phyloP scores from a whole-genome alignment of 441 rosid genomes.

The Biscutella laevigata region DNA sequence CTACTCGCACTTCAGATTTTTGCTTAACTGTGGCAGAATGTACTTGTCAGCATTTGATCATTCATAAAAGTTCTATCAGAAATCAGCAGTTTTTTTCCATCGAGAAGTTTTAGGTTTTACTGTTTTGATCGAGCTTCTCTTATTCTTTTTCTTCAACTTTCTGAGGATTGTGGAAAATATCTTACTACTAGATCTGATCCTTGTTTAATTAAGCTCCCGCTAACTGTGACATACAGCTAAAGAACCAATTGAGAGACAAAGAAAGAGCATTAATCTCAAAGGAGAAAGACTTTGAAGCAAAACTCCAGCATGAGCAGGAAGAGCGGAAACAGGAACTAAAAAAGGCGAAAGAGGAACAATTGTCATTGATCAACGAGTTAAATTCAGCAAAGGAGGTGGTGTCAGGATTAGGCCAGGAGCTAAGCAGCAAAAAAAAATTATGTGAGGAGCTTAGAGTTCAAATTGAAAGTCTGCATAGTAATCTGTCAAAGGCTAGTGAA shows the following conservation, averaged over 20 bases:
- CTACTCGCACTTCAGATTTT: neutral
- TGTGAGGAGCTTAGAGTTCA: constrained; percentile 44
- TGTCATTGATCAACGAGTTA: constrained; percentile 43
- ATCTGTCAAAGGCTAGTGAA: constrained; percentile 46
- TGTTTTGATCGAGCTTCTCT: neutral
- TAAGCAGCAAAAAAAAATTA: constrained; percentile 49
- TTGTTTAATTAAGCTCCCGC: neutral
- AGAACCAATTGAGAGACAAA: constrained; percentile 49
- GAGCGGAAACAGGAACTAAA: constrained; percentile 38
- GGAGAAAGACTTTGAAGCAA: constrained; percentile 53
- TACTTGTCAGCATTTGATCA: neutral
- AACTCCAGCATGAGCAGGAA: constrained; percentile 50
- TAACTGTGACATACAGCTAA: constrained; percentile 43
- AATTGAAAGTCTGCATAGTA: constrained; percentile 41
- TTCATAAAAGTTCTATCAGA: too few species aligned
- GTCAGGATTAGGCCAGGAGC: constrained; percentile 59
- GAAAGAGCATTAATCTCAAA: constrained; percentile 46
- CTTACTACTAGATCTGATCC: neutral
- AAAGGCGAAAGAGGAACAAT: constrained; percentile 54
- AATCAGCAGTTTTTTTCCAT: too few species aligned
- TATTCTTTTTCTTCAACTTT: neutral
- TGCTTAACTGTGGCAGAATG: neutral
- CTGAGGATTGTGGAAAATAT: neutral
- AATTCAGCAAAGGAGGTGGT: constrained; percentile 52
- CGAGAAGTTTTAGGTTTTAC: neutral